Conservation (phyloP, 192 early-diverging fungal species). For the Chytriomyces hyalinus region DNA sequence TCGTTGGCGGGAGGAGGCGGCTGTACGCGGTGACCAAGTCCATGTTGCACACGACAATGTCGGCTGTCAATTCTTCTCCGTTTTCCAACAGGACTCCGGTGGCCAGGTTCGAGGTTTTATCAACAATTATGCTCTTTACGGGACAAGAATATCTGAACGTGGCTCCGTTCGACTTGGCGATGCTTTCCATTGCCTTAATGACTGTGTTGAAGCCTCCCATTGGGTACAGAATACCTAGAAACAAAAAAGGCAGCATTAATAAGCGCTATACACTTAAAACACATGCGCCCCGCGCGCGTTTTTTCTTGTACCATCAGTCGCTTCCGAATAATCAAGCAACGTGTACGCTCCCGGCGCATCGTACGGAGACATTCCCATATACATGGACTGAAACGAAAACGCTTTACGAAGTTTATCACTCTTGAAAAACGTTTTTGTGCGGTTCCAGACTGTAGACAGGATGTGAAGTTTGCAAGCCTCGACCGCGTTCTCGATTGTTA, state of each 20-base stretch:
- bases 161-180: slow-evolving; percentile 50
- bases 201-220: slow-evolving; percentile 62
- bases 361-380: slow-evolving; percentile 70
- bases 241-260: neutral
- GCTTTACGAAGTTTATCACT: slow-evolving; percentile 61
- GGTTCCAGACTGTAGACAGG: slow-evolving; percentile 45
- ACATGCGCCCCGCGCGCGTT: slow-evolving; percentile 2
- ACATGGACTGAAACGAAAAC: slow-evolving; percentile 69
- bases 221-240: slow-evolving; percentile 59
- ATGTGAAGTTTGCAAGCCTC: slow-evolving; percentile 53
- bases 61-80: slow-evolving; percentile 50
- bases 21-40: slow-evolving; percentile 62
- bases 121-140: slow-evolving; percentile 52
- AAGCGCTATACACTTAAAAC: neutral
- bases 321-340: slow-evolving; percentile 60
- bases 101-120: slow-evolving; percentile 24
- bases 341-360: slow-evolving; percentile 65
- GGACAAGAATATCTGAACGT: slow-evolving; percentile 48
- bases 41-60: slow-evolving; percentile 63
- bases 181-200: slow-evolving; percentile 44
- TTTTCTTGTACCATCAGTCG: slow-evolving; percentile 44
- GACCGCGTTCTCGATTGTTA: slow-evolving; percentile 48
- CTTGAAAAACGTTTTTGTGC: slow-evolving; percentile 52
- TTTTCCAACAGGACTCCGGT: slow-evolving; percentile 57
- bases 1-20: slow-evolving; percentile 47